Base-by-base conservation (phyloP, 768 basidiomycete species). In the Rhodotorula kratochvilovae region DNA sequence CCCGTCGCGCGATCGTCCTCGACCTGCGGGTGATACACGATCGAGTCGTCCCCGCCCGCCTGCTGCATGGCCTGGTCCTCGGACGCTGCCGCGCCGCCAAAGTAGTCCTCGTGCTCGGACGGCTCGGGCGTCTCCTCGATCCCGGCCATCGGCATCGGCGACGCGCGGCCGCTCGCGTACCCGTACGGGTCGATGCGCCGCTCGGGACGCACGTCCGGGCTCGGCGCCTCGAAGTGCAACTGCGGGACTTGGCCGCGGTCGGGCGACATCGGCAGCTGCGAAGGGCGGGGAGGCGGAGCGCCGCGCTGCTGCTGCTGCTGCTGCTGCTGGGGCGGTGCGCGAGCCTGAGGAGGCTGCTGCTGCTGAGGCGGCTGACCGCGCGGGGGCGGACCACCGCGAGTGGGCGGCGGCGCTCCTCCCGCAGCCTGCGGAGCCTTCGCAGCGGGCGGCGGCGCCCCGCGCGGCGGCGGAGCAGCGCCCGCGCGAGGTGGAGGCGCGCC, bases 101-200 rank as follows among this genome's bases (percentile, higher is more conserved):
- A 59, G 50, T 62, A 66, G 60, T 57, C 55, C 25, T 33, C 61
- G 23, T 67, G 33, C 45, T 64, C 58, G 4, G 63, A 35, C 42
- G 68, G 59, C 53, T 72, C 71, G 21, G 63, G 62, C 36, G 66
- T 72, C 55, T 72, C 71, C 29, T 72, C 67, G 55, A 72, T 67
- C 5, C 64, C 67, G 53, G 63, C 65, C 71, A 68, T 70, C 29
- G 59, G 62, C 23, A 53, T 51, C 1, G 67, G 63, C 27, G 65
- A 67, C 25, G 33, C 6, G 13, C 60, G 42, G 25, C 61, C 70
- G 29, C 42, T 25, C 57, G 48, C 39, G 61, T 56, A 62, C 23
- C 27, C 53, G 63, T 61, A 68, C 45, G 56, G 61, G 56, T 53
- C 61, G n/a, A 4, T n/a, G 13, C 23, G 66, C 5, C 55, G 60